Evolutionary conservation across 176 grass and related monocot species (phyloP), one percentile per base, ranked within the genome.

Genomic region (Musa acuminata): DNA sequence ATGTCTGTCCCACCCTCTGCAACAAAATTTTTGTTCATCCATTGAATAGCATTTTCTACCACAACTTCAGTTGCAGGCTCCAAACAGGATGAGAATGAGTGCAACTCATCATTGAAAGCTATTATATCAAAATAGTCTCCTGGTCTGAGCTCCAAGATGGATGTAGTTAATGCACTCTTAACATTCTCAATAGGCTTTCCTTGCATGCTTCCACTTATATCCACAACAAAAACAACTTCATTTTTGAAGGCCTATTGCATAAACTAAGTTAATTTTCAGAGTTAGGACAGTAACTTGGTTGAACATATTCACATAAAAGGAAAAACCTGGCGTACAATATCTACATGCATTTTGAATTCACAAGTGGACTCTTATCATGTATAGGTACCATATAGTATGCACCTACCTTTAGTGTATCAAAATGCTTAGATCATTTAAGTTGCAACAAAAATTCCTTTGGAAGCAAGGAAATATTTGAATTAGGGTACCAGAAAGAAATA

Each of bases 171-270:
- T 1, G 88, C 84, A 76, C 80, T 87, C 74, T 89, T 94, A 68
- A 99, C 88, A 81, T 79, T 87, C 69, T 99, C 86, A 75, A 99
- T 82, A 85, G 88, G 88, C 74, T 89, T 99, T 64, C 95, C 89
- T 82, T 87, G 82, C 90, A 99, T 99, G 84, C 95, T 99, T 78
- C 72, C 87, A 87, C 95, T 99, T 75, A 87, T 78, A 87, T 99
- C 90, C 85, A 99, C 57, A 21, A 99, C 74, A 79, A 91, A 99
- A 67, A 99, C 82, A 73, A 86, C 81, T 71, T 85, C 82, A 64
- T 81, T 91, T 87, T 64, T 90, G 80, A 94, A 99, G 52, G 89
- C 75, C 90, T 99, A 82, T 84, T 21, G 76, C 11, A 80, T 73
- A 51, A 43, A 52, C 19, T 7, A 80, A 64, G 13, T 65, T 2